Conservation (phyloP, 2,329 filamentous ascomycete species). For the Capronia americana region DNA sequence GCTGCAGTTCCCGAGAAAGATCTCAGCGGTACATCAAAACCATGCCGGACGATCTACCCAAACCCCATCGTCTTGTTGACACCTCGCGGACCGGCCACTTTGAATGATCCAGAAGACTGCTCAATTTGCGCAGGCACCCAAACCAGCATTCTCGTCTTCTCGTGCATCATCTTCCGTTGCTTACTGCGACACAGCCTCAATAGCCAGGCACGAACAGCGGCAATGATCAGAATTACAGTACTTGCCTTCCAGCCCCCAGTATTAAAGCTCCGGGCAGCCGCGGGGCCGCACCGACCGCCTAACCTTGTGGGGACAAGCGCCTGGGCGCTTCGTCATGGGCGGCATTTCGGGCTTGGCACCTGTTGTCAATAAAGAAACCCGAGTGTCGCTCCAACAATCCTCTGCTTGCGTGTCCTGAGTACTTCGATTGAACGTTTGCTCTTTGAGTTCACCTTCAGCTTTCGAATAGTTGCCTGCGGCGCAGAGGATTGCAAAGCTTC, state of each 20-base stretch:
- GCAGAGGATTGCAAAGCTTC: neutral
- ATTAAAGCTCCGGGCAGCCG: neutral
- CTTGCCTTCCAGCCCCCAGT: constrained; percentile 35
- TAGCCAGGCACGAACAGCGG: neutral
- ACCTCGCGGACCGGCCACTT: too few species aligned
- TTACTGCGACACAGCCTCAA: constrained; percentile 9
- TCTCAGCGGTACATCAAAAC: neutral
- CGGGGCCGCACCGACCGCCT: neutral
- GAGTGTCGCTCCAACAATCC: neutral
- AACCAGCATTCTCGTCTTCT: neutral
- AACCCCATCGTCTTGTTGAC: neutral
- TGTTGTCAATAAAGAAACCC: neutral
- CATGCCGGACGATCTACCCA: neutral
- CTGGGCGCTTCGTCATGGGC: neutral
- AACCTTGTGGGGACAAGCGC: neutral
- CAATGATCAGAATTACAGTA: constrained; percentile 2
- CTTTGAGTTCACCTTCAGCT: neutral
- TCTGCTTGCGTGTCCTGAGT: neutral
- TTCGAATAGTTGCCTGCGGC: neutral
- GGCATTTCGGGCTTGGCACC: neutral
- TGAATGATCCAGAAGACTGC: neutral
- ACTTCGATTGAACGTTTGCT: neutral
- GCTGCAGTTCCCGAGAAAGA: neutral
- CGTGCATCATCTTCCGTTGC: neutral
- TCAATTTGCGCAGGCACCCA: neutral